Evolutionary conservation across 805 yeast genomes (phyloP).

Genomic region (Metschnikowia peoriensis): DNA sequence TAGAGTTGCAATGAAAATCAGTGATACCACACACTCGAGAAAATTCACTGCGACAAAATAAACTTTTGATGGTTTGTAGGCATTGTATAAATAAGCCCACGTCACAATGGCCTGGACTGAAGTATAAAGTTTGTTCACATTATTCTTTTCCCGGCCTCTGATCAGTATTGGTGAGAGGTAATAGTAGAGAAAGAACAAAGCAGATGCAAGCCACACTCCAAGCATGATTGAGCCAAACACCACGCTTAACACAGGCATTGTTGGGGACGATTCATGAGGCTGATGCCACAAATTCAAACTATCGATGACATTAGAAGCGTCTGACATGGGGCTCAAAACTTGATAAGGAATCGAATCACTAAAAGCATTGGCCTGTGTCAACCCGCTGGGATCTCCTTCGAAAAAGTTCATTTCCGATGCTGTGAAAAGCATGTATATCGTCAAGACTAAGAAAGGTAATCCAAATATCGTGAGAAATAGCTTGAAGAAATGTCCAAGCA

Average conservation of each 20-base stretch:
- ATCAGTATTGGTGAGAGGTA: slow-evolving; percentile 17
- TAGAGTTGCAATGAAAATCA: slow-evolving; percentile 43
- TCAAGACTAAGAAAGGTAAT: slow-evolving; percentile 43
- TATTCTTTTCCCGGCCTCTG: slow-evolving; percentile 18
- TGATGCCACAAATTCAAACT: neutral
- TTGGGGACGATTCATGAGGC: neutral
- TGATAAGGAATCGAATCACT: slow-evolving; percentile 26
- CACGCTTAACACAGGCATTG: slow-evolving; percentile 21
- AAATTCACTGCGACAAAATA: slow-evolving; percentile 39
- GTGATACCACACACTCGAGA: slow-evolving; percentile 26
- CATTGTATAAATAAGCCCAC: slow-evolving; percentile 47
- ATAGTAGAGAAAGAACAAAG: slow-evolving; percentile 12
- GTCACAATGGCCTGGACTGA: slow-evolving; percentile 45
- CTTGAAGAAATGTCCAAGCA: slow-evolving; percentile 33
- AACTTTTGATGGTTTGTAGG: slow-evolving; percentile 42
- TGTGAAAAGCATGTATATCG: slow-evolving; percentile 30
- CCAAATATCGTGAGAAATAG: slow-evolving; percentile 36
- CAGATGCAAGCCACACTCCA: slow-evolving; percentile 13
- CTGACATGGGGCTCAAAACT: slow-evolving; percentile 11
- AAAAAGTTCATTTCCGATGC: slow-evolving; percentile 19
- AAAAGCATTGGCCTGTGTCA: slow-evolving; percentile 22
- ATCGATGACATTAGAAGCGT: slow-evolving; percentile 6
- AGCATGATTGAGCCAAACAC: slow-evolving; percentile 33
- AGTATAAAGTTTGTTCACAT: slow-evolving; percentile 40
- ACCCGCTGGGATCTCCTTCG: slow-evolving; percentile 1